Evolutionary conservation across 345 rosid species (phyloP).

Genomic region (Gossypium anomalum): DNA sequence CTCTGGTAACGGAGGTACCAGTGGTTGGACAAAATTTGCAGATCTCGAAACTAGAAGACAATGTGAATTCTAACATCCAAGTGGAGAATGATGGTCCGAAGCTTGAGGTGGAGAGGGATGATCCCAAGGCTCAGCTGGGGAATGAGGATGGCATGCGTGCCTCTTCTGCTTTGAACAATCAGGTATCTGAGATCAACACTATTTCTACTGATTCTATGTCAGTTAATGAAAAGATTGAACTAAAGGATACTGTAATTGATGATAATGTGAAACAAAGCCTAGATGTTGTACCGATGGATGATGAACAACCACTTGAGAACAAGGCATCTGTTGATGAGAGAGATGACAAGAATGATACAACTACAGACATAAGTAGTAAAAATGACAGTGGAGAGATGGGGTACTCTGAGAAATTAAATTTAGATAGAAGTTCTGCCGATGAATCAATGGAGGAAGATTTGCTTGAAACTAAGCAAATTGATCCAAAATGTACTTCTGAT

Average conservation of each 20-base stretch:
- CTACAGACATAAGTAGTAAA: conserved; percentile 61
- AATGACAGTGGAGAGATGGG: conserved; percentile 62
- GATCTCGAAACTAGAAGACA: background rate
- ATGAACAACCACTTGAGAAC: conserved; percentile 69
- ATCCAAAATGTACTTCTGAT: conserved; percentile 54
- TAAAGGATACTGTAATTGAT: conserved; percentile 90
- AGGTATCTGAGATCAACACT: conserved; percentile 99
- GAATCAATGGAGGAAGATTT: conserved; percentile 94
- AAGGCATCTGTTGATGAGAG: conserved; percentile 58
- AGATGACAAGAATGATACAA: conserved; percentile 56
- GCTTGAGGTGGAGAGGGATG: background rate
- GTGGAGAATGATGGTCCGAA: background rate
- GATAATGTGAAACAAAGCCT: conserved; percentile 93
- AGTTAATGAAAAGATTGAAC: conserved; percentile 91
- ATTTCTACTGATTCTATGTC: conserved; percentile 97
- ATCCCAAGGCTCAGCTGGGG: conserved; percentile 33
- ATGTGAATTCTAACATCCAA: background rate
- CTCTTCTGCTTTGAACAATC: conserved; percentile 61
- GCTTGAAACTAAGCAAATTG: conserved; percentile 64
- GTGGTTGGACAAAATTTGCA: conserved; percentile 31
- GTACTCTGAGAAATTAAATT: conserved; percentile 79
- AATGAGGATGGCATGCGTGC: conserved; percentile 43
- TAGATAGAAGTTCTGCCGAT: conserved; percentile 97
- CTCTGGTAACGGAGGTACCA: conserved; percentile 31
- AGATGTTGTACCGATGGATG: conserved; percentile 61